Evolutionary conservation across 805 yeast species (phyloP).

Genomic region (Cyberlindnera suaveolens): DNA sequence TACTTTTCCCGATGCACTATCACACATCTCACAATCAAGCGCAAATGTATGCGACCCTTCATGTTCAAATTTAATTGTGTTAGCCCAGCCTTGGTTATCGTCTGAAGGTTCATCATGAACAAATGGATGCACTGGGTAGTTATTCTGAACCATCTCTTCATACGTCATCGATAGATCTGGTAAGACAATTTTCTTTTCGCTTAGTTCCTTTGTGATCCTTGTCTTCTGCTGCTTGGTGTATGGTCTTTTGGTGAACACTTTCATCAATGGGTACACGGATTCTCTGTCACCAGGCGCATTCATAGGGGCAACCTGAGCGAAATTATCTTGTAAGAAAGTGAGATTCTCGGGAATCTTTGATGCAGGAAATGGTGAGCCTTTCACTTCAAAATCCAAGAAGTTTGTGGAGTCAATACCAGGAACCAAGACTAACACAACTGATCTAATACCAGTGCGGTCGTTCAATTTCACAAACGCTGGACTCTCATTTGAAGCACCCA

Average conservation of each 20-base stretch:
- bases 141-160: slow-evolving; percentile 41
- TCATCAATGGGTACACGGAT: slow-evolving; percentile 46
- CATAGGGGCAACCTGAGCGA: slow-evolving; percentile 41
- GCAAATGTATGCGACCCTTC: slow-evolving; percentile 66
- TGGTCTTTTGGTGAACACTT: slow-evolving; percentile 51
- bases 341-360: slow-evolving; percentile 1
- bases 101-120: slow-evolving; percentile 7
- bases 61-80: slow-evolving; percentile 47
- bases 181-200: slow-evolving; percentile 33
- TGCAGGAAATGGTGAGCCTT: background rate
- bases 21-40: slow-evolving; percentile 92
- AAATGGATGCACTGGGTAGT: slow-evolving; percentile 57
- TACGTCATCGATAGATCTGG: slow-evolving; percentile 47
- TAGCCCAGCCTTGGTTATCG: slow-evolving; percentile 40
- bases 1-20: slow-evolving; percentile 52
- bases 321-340: slow-evolving; percentile 30
- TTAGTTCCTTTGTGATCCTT: slow-evolving; percentile 26
- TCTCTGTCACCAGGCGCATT: slow-evolving; percentile 62
- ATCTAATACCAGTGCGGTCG: slow-evolving; percentile 42
- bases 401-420: slow-evolving; percentile 56
- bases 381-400: slow-evolving; percentile 29
- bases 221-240: slow-evolving; percentile 51
- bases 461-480: slow-evolving; percentile 46
- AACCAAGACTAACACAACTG: slow-evolving; percentile 50
- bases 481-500: slow-evolving; percentile 23